phyloP scores from a whole-genome alignment of 2,329 filamentous ascomycete species.

The Byssoonygena ceratinophila region DNA sequence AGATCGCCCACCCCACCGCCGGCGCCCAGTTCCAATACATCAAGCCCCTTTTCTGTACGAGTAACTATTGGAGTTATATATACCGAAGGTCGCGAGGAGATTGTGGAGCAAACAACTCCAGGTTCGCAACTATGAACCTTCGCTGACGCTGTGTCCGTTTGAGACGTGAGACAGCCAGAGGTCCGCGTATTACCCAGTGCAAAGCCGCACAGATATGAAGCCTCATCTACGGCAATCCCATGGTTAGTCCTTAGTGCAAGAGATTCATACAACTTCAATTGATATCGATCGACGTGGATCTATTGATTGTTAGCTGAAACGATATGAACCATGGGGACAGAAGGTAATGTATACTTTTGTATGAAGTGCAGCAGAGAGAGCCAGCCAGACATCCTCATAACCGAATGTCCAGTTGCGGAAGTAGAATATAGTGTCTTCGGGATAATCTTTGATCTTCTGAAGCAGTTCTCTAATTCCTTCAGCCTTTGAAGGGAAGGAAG shows the following conservation, averaged over 20 bases:
- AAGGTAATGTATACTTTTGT: constrained; percentile 44
- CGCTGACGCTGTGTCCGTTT: constrained; percentile 38
- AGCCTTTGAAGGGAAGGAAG: constrained; percentile 53
- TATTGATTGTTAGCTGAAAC: constrained; percentile 25
- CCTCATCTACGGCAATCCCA: constrained; percentile 44
- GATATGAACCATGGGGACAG: neutral
- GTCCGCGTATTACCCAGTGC: constrained; percentile 60
- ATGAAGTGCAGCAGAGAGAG: constrained; percentile 58
- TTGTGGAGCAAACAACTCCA: constrained; percentile 40
- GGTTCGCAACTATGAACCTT: constrained; percentile 81
- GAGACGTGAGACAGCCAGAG: constrained; percentile 59
- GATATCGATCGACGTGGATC: constrained; percentile 77
- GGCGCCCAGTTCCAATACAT: constrained; percentile 62
- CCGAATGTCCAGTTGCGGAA: constrained; percentile 85
- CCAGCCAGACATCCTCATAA: constrained; percentile 86
- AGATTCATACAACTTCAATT: constrained; percentile 59
- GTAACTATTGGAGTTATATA: constrained; percentile 70
- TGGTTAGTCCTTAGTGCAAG: constrained; percentile 41
- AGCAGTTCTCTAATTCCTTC: constrained; percentile 67
- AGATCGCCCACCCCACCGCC: constrained; percentile 72
- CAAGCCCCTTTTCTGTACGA: constrained; percentile 43
- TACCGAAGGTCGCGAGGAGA: constrained; percentile 47
- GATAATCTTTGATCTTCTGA: constrained; percentile 56
- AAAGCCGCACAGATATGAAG: constrained; percentile 60
- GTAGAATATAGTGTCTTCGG: constrained; percentile 66